Evolutionary conservation across 768 basidiomycete genomes (phyloP), one percentile per base, ranked within the genome.

Genomic region (Leccinum arenicola): DNA sequence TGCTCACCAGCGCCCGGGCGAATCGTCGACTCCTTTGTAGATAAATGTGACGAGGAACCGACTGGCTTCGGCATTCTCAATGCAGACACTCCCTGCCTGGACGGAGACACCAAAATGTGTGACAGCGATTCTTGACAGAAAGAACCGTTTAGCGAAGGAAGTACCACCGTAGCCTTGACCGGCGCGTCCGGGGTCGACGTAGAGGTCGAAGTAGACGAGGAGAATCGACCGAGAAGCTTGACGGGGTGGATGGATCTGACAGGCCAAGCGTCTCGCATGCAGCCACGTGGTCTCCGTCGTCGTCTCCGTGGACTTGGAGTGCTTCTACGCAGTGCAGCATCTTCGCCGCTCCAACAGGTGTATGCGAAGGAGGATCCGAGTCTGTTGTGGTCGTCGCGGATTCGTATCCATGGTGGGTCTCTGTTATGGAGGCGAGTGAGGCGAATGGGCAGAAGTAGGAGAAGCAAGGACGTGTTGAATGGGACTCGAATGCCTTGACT

Each of bases 321-420:
- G 50, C 57, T 36, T 57, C 59, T 7, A 57, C 49, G 15, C 59
- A 54, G 33, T 33, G 33, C 33, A 5, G 33, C 33, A 33, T 33
- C 17, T 59, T 60, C 15, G 35, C 6, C 45, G 48, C 43, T 15
- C 69, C 69, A 40, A 68, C 19, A 19, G 68, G 68, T n/a, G 68
- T 69, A 12, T 68, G 64, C 9, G 69, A 69, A 15, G 58, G 61
- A 58, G 69, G 68, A 58, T 69, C 68, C 6, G 68, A 70, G 58
- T 69, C 66, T 6, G 68, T 69, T 1, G 69, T 69, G 1, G 68
- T 70, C 19, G 68, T 69, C 9, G 68, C 58, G 5, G 61, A 69
- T 36, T 70, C 69, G n/a, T 70, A 69, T 17, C 59, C 69, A 38
- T 68, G 64, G 45, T 66, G 66, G 2, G 56, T 63, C 60, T 69